Conservation (phyloP, 176 grass and related monocot species). For the Musa itinerans region DNA sequence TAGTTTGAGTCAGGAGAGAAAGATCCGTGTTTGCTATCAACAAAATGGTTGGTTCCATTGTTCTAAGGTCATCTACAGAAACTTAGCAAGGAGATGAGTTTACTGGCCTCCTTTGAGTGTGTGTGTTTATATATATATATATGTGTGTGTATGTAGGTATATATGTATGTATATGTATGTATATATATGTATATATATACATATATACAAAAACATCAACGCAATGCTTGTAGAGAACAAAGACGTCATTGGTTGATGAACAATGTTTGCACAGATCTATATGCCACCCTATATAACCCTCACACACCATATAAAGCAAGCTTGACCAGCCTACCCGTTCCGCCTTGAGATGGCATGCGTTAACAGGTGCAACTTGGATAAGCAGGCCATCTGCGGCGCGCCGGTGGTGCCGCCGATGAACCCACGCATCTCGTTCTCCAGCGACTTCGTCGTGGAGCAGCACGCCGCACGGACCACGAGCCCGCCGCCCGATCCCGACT, state of each 20-base stretch:
- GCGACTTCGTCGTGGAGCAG: slow-evolving; percentile 76
- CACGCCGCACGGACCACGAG: slow-evolving; percentile 33
- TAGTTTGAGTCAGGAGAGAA: too few relatives aligned
- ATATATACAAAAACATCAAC: too few relatives aligned
- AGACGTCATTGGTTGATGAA: background rate
- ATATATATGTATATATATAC: too few relatives aligned
- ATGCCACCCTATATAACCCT: background rate
- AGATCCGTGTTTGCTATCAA: too few relatives aligned
- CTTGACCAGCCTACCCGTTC: too few relatives aligned
- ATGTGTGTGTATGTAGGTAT: too few relatives aligned
- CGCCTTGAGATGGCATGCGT: slow-evolving; percentile 59
- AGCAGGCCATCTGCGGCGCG: background rate
- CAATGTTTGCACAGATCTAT: background rate
- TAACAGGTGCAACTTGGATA: slow-evolving; percentile 76
- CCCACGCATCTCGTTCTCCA: slow-evolving; percentile 96
- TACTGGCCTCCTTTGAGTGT: background rate
- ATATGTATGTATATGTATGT: too few relatives aligned
- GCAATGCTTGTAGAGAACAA: too few relatives aligned
- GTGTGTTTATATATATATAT: background rate
- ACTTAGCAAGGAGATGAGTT: too few relatives aligned
- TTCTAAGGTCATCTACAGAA: too few relatives aligned
- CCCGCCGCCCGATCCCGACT: slow-evolving; percentile 58
- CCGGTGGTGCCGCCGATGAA: slow-evolving; percentile 21
- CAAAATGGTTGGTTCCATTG: too few relatives aligned
- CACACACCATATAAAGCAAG: background rate